Conservation (phyloP, 2,329 filamentous ascomycete species). For the Furcasterigmium sp. region DNA sequence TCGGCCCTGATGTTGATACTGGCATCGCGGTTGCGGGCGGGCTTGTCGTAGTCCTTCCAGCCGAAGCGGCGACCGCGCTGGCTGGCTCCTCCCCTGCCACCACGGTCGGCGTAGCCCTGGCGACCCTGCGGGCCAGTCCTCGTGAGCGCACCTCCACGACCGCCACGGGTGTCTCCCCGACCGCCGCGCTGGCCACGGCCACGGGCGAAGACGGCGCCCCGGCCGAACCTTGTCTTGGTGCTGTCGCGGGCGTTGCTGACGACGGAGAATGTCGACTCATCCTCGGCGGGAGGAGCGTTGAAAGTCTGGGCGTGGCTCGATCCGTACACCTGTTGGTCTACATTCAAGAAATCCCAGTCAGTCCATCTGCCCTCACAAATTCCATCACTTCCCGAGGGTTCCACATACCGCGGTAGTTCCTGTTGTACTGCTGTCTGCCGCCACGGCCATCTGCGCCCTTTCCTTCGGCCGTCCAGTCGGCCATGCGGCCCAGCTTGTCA, state of each 20-base stretch:
- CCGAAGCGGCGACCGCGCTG: constrained; percentile 83
- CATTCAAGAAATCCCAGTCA: constrained; percentile 3
- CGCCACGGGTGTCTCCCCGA: constrained; percentile 56
- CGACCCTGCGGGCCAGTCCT: constrained; percentile 59
- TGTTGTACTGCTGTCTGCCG: constrained; percentile 82
- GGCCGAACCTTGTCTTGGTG: constrained; percentile 79
- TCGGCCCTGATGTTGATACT: constrained; percentile 95
- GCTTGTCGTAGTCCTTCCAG: constrained; percentile 99
- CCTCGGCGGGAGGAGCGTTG: constrained; percentile 85
- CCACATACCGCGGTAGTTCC: constrained; percentile 79
- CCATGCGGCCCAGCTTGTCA: constrained; percentile 98
- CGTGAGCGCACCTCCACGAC: constrained; percentile 58
- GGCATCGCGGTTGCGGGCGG: constrained; percentile 89
- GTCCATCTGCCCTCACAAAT: background rate
- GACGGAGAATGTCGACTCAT: constrained; percentile 96
- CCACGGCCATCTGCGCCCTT: constrained; percentile 74
- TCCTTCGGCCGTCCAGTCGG: constrained; percentile 91
- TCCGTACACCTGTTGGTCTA: constrained; percentile 96
- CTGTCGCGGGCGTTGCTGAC: constrained; percentile 92
- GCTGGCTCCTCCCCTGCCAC: constrained; percentile 64
- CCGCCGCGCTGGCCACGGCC: constrained; percentile 72
- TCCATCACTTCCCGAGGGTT: background rate
- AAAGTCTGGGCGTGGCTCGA: constrained; percentile 83
- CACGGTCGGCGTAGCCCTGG: constrained; percentile 66
- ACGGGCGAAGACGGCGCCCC: constrained; percentile 86